Base-by-base conservation (phyloP, 805 yeast genomes). In the Isabelozyma gotoi region DNA sequence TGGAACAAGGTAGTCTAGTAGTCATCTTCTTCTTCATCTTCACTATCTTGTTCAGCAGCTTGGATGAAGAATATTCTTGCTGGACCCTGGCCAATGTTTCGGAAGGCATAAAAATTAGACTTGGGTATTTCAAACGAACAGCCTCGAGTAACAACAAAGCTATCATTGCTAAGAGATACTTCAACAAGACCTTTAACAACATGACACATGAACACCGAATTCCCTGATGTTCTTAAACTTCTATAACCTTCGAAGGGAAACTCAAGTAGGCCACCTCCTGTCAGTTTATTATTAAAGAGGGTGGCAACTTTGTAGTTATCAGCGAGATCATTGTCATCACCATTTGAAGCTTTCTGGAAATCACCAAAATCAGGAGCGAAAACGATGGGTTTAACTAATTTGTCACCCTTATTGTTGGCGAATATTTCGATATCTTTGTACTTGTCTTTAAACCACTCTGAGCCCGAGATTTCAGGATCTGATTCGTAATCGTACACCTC, bases 71-170 rank as follows among this genome's bases (percentile, higher is more conserved):
- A 88, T 56, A 90, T 53, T 43, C 78, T 74, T 0, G 85, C 89
- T 27, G 73, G 73, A 14, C 66, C 69, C 24, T 71, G 65, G 0
- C 90, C 85, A 33, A 71, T 73, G 56, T 88, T 88, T 38, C 73
- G 74, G 49, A 90, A 75, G 14, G 85, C 79, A 62, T 88, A 89
- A 35, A 76, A 73, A 57, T 86, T 87, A 4, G 84, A 85, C 67
- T 85, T 78, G 1, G 97, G 97, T 5, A 91, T 75, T 54, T 85
- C 87, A 54, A 90, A 84, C 4, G 92, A 78, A 41, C 96, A 85
- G 1, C 96, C 96, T 43, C 74, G 68, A 0, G 78, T 73, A 5
- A 83, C 85, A 3, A 81, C 64, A 58, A 90, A 87, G 17, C 68
- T 72, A 16, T 72, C 74, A 5, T 78, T 79, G 15, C 80, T 76